These are phyloP conservation scores for Dioszegia hungarica DNA, from an alignment of 768 basidiomycete genomes.

Conservation along the genomic window DNA sequence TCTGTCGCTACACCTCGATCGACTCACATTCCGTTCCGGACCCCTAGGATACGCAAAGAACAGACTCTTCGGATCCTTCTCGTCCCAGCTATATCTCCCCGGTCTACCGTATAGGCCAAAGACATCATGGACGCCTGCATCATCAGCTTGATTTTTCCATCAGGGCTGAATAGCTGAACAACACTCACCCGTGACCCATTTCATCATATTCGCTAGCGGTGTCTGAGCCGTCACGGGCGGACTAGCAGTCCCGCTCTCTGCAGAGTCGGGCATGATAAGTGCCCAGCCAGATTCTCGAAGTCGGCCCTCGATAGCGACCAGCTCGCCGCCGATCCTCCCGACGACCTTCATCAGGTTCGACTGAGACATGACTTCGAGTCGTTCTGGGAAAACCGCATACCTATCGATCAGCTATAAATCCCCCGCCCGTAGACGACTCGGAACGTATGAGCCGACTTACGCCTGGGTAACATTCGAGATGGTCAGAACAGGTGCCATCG, in stretches of 20 bases:
- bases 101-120: conserved; percentile 88
- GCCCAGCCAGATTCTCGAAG: conserved; percentile 68
- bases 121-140: conserved; percentile 70
- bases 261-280: conserved; percentile 77
- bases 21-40: conserved; percentile 69
- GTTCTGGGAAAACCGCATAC: conserved; percentile 88
- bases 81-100: conserved; percentile 80
- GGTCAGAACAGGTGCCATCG: conserved; percentile 68
- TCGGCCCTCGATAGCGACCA: conserved; percentile 61
- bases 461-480: conserved; percentile 70
- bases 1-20: too few relatives aligned
- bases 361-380: conserved; percentile 80
- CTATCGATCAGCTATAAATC: conserved; percentile 21
- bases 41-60: conserved; percentile 96
- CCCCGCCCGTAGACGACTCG: neutral
- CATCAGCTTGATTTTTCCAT: conserved; percentile 6
- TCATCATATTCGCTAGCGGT: conserved; percentile 76
- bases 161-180: neutral
- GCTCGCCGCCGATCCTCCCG: conserved; percentile 72
- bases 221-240: conserved; percentile 28
- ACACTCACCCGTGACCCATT: conserved; percentile 76
- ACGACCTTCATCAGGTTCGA: conserved; percentile 91
- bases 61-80: conserved; percentile 69
- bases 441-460: conserved; percentile 47
- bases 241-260: conserved; percentile 17